A percentile compares a stretch with the other conserved stretches of the same genome.
phyloP scores from a whole-genome alignment of 345 rosid species.

The Psidium friedrichsthalianum region DNA sequence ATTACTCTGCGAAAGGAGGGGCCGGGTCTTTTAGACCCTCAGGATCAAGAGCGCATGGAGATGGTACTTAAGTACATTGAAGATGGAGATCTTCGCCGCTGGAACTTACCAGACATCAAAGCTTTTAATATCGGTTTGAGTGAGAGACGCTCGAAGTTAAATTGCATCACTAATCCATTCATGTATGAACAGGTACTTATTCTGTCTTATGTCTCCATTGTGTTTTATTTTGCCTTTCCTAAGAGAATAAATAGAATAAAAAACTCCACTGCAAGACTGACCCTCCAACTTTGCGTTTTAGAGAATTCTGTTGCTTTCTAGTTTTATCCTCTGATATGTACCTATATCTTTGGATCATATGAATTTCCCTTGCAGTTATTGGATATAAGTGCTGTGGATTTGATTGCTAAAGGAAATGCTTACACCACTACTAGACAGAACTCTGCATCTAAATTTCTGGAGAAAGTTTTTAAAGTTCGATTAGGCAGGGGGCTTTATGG shows the following conservation, averaged over 20 bases:
- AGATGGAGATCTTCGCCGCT: slow-evolving; percentile 61
- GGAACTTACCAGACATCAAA: slow-evolving; percentile 54
- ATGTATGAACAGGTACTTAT: slow-evolving; percentile 53
- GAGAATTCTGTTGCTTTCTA: neutral
- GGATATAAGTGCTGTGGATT: slow-evolving; percentile 34
- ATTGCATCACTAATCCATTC: slow-evolving; percentile 59
- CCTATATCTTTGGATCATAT: slow-evolving; percentile 1
- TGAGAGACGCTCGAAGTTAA: slow-evolving; percentile 59
- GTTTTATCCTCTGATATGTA: neutral
- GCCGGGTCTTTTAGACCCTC: slow-evolving; percentile 24
- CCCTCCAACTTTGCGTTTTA: neutral
- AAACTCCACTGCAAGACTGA: neutral
- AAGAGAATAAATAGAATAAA: neutral
- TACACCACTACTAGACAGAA: slow-evolving; percentile 25
- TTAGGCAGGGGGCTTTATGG: slow-evolving; percentile 92
- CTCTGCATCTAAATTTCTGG: slow-evolving; percentile 55
- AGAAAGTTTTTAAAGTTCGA: slow-evolving; percentile 43
- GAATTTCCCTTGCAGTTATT: slow-evolving; percentile 36
- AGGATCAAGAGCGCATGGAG: slow-evolving; percentile 33
- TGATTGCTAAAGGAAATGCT: slow-evolving; percentile 47
- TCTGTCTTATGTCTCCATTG: neutral
- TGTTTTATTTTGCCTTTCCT: neutral
- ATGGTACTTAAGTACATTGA: slow-evolving; percentile 55
- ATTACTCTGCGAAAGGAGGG: slow-evolving; percentile 7
- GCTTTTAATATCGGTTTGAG: slow-evolving; percentile 51